phyloP scores from a whole-genome alignment of 1,284 basidiomycete genomes.

The Tremellales sp. region DNA sequence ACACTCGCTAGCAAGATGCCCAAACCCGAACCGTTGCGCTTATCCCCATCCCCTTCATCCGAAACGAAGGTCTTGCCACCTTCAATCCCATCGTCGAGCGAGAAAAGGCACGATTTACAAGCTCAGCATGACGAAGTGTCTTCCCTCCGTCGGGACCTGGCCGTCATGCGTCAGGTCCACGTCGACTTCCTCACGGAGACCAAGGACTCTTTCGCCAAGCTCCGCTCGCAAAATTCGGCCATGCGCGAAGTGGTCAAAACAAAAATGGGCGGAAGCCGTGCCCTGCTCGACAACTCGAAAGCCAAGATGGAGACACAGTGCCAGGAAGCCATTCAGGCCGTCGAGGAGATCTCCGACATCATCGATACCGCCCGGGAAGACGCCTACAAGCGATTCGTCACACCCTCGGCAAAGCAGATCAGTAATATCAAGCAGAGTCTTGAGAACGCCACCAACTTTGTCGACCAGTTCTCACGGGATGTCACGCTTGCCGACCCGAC shows the following conservation, averaged over 20 bases:
- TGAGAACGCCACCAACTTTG: slow-evolving; percentile 62
- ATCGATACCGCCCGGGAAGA: slow-evolving; percentile 89
- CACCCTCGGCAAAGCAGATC: slow-evolving; percentile 71
- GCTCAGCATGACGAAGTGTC: slow-evolving; percentile 93
- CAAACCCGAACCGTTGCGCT: slow-evolving; percentile 7
- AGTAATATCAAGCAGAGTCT: slow-evolving; percentile 72
- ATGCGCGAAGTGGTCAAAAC: slow-evolving; percentile 80
- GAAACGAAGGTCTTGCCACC: background rate
- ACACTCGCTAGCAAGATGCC: slow-evolving; percentile 7
- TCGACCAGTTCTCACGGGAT: slow-evolving; percentile 75
- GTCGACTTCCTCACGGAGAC: slow-evolving; percentile 87
- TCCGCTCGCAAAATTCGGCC: slow-evolving; percentile 76
- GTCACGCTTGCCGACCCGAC: slow-evolving; percentile 87
- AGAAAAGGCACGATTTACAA: slow-evolving; percentile 62
- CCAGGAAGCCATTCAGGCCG: slow-evolving; percentile 83
- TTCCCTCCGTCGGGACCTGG: slow-evolving; percentile 85
- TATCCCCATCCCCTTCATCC: slow-evolving; percentile 5
- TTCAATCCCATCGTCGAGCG: slow-evolving; percentile 5
- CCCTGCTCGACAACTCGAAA: slow-evolving; percentile 88
- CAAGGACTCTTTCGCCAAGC: slow-evolving; percentile 70
- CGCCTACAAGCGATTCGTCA: slow-evolving; percentile 81
- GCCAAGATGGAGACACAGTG: slow-evolving; percentile 79
- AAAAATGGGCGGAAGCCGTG: slow-evolving; percentile 78
- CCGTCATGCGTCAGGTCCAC: slow-evolving; percentile 89
- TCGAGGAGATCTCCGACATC: slow-evolving; percentile 90